These are phyloP conservation scores for Lojkania enalia DNA, from an alignment of 2,329 filamentous ascomycete species.

Conservation along the genomic window DNA sequence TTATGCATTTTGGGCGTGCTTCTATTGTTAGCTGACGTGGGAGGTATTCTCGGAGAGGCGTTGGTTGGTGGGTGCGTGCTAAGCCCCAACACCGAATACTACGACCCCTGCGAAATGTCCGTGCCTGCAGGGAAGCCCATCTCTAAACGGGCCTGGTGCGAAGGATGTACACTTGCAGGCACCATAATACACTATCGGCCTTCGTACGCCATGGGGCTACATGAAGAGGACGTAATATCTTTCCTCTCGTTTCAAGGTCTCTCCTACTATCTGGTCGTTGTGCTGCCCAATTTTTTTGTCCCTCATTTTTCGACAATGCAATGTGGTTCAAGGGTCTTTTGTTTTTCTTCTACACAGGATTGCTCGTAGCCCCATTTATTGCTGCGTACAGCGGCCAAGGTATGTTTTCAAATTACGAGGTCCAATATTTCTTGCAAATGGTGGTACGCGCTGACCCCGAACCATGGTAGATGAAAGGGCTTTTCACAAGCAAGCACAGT, in stretches of 20 bases:
- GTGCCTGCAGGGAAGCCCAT: slow-evolving; percentile 22
- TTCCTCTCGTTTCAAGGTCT: slow-evolving; percentile 28
- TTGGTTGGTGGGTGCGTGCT: slow-evolving; percentile 28
- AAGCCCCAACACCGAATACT: slow-evolving; percentile 37
- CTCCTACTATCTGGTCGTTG: slow-evolving; percentile 24
- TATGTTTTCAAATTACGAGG: slow-evolving; percentile 10
- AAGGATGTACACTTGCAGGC: slow-evolving; percentile 14
- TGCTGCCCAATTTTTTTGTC: slow-evolving; percentile 26
- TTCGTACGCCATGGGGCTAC: slow-evolving; percentile 22
- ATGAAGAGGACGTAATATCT: slow-evolving; percentile 29
- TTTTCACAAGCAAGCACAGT: background rate
- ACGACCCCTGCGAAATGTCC: slow-evolving; percentile 18
- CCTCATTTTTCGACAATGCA: slow-evolving; percentile 39
- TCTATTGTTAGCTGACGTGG: slow-evolving; percentile 38
- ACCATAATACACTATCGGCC: slow-evolving; percentile 24
- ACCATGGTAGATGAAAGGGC: slow-evolving; percentile 13
- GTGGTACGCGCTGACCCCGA: slow-evolving; percentile 6
- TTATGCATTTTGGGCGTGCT: slow-evolving; percentile 1
- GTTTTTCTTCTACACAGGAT: slow-evolving; percentile 26
- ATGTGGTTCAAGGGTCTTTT: slow-evolving; percentile 42
- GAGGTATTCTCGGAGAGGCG: slow-evolving; percentile 31
- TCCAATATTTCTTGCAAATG: background rate
- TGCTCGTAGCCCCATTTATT: slow-evolving; percentile 28
- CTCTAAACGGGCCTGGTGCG: slow-evolving; percentile 26
- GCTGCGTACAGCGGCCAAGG: slow-evolving; percentile 19